Conservation (phyloP, 306 rosid genomes). For the Casuarina glauca region DNA sequence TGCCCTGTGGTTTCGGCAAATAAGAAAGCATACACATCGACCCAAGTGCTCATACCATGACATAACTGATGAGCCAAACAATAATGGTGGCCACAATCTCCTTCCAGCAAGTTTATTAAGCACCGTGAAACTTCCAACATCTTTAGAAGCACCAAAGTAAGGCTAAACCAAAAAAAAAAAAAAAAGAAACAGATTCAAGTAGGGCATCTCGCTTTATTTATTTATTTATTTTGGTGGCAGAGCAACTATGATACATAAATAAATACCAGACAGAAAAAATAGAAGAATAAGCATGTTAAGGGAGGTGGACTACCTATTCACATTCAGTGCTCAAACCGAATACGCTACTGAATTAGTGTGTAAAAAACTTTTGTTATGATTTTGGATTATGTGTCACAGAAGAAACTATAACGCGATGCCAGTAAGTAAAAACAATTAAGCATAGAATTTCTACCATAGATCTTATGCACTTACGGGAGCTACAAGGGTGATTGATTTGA, state of each 20-base stretch:
- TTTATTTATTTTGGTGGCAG: no score
- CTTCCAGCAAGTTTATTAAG: constrained; percentile 53
- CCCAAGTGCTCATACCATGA: constrained; percentile 91
- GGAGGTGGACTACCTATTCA: no score
- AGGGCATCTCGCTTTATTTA: no score
- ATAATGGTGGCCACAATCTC: constrained; percentile 68
- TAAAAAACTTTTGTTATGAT: not conserved
- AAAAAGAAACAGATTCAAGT: not conserved
- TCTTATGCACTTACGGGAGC: constrained; percentile 69
- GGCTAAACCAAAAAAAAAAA: constrained; percentile 48
- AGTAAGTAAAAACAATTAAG: not conserved
- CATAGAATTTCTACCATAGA: not conserved
- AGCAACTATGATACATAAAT: no score
- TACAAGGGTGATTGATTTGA: constrained; percentile 73
- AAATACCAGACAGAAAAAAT: no score
- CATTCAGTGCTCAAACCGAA: no score
- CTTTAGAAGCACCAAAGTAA: constrained; percentile 47
- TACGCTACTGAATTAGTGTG: no score
- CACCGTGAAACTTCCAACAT: constrained; percentile 47
- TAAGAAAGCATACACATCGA: constrained; percentile 62
- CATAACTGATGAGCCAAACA: constrained; percentile 68
- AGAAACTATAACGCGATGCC: not conserved
- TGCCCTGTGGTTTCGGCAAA: constrained; percentile 71
- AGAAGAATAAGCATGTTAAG: no score
- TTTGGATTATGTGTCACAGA: not conserved